Evolutionary conservation across 768 basidiomycete species (phyloP), one percentile per base, ranked within the genome.

Genomic region (button mushroom (Agaricus bisporus)): DNA sequence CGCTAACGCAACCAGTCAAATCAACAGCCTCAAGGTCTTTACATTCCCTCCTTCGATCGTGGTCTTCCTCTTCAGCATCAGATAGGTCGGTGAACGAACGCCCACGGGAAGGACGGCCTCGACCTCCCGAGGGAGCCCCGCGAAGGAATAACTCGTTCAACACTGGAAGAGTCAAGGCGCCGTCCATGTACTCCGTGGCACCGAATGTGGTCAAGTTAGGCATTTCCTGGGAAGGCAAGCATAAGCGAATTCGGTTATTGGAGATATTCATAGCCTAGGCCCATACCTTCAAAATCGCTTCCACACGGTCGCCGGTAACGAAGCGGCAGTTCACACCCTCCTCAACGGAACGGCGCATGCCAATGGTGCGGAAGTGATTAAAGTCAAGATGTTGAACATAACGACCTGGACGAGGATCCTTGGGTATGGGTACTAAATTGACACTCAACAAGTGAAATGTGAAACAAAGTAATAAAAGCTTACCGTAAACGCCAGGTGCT

Each of bases 161-260:
- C 15, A 98, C 94, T 0, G 85, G 76, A 14, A 89, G 72, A 11
- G 86, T 90, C 39, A 99, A 75, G 0, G 95, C 86, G 3, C 90
- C 86, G 60, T 99, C 95, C 91, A 99, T 98, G 66, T 98, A 99
- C 67, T 99, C 95, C 2, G 95, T 98, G 5, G 92, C 94, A n/a
- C 95, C 95, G 58, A 99, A 92, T 8, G 84, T 78, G 15, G 75
- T 75, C 10, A 98, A 73, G 59, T 93, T 93, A 0, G 92, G 91
- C 70, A 86, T 83, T 78, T 95, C 92, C 91, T 95, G 63, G 22
- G 57, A 59, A 44, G 42, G 32, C 36, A 42, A 26, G 55, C 48
- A 52, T 63, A 51, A 56, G 38, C 43, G 35, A 58, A 46, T 48
- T 36, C 36, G 45, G 26, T 47, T 43, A 58, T 51, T 26, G 39